phyloP scores from a whole-genome alignment of 2,329 filamentous ascomycete genomes.

The Ophiostoma ulmi region DNA sequence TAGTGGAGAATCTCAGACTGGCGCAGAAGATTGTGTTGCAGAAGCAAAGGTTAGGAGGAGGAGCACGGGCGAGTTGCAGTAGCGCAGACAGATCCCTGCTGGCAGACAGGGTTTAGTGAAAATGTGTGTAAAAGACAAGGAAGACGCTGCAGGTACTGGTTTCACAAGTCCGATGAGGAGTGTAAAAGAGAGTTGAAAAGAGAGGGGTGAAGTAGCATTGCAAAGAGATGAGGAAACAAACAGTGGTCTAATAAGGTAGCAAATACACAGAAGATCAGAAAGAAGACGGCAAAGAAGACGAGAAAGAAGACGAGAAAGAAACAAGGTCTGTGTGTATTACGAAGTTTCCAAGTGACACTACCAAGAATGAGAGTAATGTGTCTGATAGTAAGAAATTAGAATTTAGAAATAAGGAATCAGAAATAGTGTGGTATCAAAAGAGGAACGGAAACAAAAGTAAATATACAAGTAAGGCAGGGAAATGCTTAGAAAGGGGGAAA shows the following conservation, averaged over 20 bases:
- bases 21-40: slow-evolving; percentile 4
- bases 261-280: background rate
- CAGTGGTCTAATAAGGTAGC: background rate
- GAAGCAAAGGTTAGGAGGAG: slow-evolving; percentile 3
- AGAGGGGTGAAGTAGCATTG: background rate
- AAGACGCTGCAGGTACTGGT: slow-evolving; percentile 12
- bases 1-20: background rate
- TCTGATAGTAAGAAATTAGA: background rate
- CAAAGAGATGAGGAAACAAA: background rate
- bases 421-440: background rate
- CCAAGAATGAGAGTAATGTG: background rate
- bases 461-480: background rate
- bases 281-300: background rate
- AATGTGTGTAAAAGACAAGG: background rate
- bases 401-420: background rate
- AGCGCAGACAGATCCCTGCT: slow-evolving; percentile 5
- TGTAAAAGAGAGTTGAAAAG: background rate
- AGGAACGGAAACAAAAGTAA: background rate
- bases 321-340: background rate
- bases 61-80: slow-evolving; percentile 2
- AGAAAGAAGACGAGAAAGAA: background rate
- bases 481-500: background rate
- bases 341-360: background rate
- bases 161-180: slow-evolving; percentile 9
- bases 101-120: background rate